These are phyloP conservation scores for Colletotrichum scovillei DNA, from an alignment of 2,329 filamentous ascomycete species.

Conservation along the genomic window DNA sequence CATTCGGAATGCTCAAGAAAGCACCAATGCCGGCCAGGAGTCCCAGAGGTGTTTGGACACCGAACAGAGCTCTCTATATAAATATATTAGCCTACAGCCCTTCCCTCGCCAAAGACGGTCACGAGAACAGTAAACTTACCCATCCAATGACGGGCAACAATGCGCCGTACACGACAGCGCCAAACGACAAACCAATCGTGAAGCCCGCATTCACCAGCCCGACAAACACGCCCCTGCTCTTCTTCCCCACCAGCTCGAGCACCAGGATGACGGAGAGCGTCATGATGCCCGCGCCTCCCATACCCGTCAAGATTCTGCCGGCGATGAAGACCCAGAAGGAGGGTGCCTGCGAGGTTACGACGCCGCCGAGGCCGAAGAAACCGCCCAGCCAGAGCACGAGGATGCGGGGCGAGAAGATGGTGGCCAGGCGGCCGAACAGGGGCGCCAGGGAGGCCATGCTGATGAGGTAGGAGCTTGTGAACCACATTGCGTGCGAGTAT, in stretches of 20 bases:
- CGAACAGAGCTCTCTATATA: constrained; percentile 75
- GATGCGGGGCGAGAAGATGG: constrained; percentile 76
- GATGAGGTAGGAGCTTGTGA: constrained; percentile 80
- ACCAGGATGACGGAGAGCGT: constrained; percentile 80
- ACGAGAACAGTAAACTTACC: constrained; percentile 53
- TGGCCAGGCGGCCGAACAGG: constrained; percentile 76
- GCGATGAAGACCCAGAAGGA: constrained; percentile 73
- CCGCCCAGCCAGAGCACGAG: constrained; percentile 73
- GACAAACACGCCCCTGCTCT: constrained; percentile 77
- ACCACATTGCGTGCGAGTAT: constrained; percentile 81
- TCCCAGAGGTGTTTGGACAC: constrained; percentile 74
- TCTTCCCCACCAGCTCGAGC: constrained; percentile 77
- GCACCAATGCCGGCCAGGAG: constrained; percentile 71
- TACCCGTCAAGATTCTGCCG: constrained; percentile 75
- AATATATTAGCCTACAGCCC: constrained; percentile 21
- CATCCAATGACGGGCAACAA: constrained; percentile 75
- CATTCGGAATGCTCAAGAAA: constrained; percentile 73
- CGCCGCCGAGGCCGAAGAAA: constrained; percentile 68
- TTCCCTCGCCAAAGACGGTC: neutral
- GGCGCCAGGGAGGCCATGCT: constrained; percentile 73
- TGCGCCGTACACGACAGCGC: constrained; percentile 76
- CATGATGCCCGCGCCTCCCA: constrained; percentile 78
- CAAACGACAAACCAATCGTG: constrained; percentile 77
- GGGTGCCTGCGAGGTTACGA: constrained; percentile 71
- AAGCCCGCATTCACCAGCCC: constrained; percentile 80